Evolutionary conservation across 73 alveolate species (phyloP).

Genomic region (Tetrahymena elliotti): DNA sequence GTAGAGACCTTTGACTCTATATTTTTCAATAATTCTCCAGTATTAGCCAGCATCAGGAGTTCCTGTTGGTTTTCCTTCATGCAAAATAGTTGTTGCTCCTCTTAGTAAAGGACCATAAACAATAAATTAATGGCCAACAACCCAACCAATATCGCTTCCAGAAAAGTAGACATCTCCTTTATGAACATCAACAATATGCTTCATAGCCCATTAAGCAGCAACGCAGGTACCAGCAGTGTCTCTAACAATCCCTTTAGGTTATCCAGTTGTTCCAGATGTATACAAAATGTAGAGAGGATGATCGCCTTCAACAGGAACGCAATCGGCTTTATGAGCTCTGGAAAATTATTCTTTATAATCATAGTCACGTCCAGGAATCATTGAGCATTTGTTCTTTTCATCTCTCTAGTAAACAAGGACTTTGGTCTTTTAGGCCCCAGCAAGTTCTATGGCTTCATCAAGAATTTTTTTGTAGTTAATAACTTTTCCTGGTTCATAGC

Average conservation of each 20-base stretch:
- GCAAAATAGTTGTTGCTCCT: conserved; percentile 93
- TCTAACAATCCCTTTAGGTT: conserved; percentile 98
- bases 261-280: conserved; percentile 99
- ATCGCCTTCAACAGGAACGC: conserved; percentile 74
- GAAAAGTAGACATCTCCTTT: conserved; percentile 88
- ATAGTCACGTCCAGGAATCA: conserved; percentile 24
- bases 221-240: conserved; percentile 96
- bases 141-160: conserved; percentile 99
- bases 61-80: conserved; percentile 98
- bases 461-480: conserved; percentile 77
- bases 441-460: conserved; percentile 73
- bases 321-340: conserved; percentile 38
- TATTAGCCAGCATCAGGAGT: conserved; percentile 91
- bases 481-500: conserved; percentile 88
- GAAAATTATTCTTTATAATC: conserved; percentile 50
- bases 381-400: not conserved
- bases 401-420: conserved; percentile 55
- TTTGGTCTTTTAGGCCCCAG: conserved; percentile 44
- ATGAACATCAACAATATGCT: conserved; percentile 75
- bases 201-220: conserved; percentile 88
- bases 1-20: conserved; percentile 84
- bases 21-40: conserved; percentile 85
- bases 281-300: conserved; percentile 94
- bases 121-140: conserved; percentile 98
- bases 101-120: conserved; percentile 98